phyloP scores from a whole-genome alignment of 345 rosid genomes.

The Cardamine chenopodiifolia region DNA sequence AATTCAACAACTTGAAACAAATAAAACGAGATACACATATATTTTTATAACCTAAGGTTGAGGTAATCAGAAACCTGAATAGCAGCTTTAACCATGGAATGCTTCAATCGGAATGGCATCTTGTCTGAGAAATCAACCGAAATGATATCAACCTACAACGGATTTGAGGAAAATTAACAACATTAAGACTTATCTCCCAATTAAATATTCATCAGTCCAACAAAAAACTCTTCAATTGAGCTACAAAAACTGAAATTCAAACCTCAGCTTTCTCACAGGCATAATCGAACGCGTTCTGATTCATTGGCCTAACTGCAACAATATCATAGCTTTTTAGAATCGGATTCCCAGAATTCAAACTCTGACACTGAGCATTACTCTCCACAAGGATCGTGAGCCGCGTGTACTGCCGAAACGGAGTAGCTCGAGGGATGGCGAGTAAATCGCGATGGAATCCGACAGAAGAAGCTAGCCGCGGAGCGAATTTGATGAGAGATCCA shows the following conservation, averaged over 20 bases:
- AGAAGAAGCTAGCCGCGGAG: slow-evolving; percentile 66
- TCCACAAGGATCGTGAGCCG: slow-evolving; percentile 77
- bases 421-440: slow-evolving; percentile 59
- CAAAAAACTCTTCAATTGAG: neutral
- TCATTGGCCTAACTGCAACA: slow-evolving; percentile 73
- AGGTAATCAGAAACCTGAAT: slow-evolving; percentile 53
- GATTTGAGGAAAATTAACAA: neutral
- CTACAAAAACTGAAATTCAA: slow-evolving; percentile 7
- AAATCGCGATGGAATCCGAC: slow-evolving; percentile 74
- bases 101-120: slow-evolving; percentile 68
- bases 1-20: slow-evolving; percentile 12
- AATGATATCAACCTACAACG: slow-evolving; percentile 70
- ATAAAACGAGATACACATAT: neutral
- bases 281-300: slow-evolving; percentile 65
- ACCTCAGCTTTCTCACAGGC: slow-evolving; percentile 81
- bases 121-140: slow-evolving; percentile 67
- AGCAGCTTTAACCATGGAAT: slow-evolving; percentile 66
- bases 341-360: slow-evolving; percentile 70
- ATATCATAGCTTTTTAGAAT: slow-evolving; percentile 75
- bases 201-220: neutral
- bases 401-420: slow-evolving; percentile 88
- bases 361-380: slow-evolving; percentile 54
- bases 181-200: neutral
- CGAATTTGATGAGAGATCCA: slow-evolving; percentile 59
- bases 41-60: neutral